phyloP scores from a whole-genome alignment of 2,329 filamentous ascomycete genomes.

The Ramularia collo-cygni region DNA sequence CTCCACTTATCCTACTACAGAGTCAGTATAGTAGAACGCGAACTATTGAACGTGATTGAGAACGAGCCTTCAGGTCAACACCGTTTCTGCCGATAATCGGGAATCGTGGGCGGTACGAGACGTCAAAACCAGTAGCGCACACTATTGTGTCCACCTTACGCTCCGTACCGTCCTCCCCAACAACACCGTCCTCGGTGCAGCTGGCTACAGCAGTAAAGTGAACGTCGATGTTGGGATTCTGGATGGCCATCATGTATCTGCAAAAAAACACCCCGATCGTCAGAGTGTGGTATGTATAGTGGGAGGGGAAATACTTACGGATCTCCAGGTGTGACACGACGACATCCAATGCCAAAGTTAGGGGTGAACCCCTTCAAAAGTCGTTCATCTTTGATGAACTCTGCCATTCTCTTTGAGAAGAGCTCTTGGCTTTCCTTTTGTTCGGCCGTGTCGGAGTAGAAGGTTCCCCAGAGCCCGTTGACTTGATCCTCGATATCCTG shows the following conservation, averaged over 20 bases:
- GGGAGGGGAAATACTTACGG: too few species aligned
- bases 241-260: conserved; percentile 46
- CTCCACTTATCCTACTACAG: conserved; percentile 32
- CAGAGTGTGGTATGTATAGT: too few species aligned
- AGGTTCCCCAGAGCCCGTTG: conserved; percentile 42
- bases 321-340: conserved; percentile 44
- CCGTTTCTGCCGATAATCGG: conserved; percentile 38
- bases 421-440: conserved; percentile 36
- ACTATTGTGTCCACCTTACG: conserved; percentile 38
- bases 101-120: conserved; percentile 38
- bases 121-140: conserved; percentile 42
- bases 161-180: conserved; percentile 38
- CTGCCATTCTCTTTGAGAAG: conserved; percentile 41
- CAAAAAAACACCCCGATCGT: too few species aligned
- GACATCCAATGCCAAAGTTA: conserved; percentile 41
- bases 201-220: conserved; percentile 42
- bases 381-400: conserved; percentile 46
- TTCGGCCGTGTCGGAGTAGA: conserved; percentile 37
- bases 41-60: neutral
- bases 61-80: conserved; percentile 28
- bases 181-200: conserved; percentile 41
- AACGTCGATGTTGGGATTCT: conserved; percentile 45
- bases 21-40: neutral
- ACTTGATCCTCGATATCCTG: conserved; percentile 32
- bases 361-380: conserved; percentile 44